Conservation (phyloP, 345 rosid species). For the Angophora floribunda region DNA sequence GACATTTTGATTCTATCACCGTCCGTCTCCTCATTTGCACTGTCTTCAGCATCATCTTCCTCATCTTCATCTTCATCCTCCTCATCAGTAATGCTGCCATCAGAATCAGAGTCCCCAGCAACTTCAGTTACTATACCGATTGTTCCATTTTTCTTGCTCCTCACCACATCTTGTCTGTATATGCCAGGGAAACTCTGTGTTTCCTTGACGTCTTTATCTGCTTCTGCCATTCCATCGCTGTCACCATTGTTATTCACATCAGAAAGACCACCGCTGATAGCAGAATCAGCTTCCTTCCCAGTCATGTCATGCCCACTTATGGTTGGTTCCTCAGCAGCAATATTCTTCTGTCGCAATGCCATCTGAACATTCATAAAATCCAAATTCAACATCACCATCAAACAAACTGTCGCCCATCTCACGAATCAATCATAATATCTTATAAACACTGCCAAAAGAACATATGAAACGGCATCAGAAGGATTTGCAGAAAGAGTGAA, state of each 20-base stretch:
- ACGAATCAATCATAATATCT: not conserved
- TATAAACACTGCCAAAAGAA: not conserved
- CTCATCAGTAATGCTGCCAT: conserved; percentile 53
- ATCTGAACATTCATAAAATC: conserved; percentile 27
- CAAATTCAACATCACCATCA: not conserved
- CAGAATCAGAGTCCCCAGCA: conserved; percentile 92
- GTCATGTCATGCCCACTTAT: conserved; percentile 4
- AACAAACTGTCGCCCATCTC: not conserved
- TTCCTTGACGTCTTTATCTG: conserved; percentile 9
- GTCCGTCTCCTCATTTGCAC: conserved; percentile 12
- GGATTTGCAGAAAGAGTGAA: not conserved
- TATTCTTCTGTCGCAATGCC: conserved; percentile 35
- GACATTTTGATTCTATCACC: conserved; percentile 1
- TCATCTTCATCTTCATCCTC: conserved; percentile 34
- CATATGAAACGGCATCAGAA: not conserved
- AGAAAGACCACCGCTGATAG: conserved; percentile 6
- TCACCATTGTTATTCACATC: conserved; percentile 12
- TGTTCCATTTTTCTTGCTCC: conserved; percentile 35
- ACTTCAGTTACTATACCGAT: conserved; percentile 89
- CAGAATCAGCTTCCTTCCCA: conserved; percentile 9
- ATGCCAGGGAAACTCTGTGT: conserved; percentile 30
- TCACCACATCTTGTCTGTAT: conserved; percentile 79
- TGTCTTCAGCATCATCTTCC: conserved; percentile 11
- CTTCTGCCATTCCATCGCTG: conserved; percentile 8
- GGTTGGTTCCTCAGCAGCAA: conserved; percentile 13